A percentile compares a stretch with the other conserved stretches of the same genome.
These are phyloP conservation scores for Ganoderma resinaceum DNA, from an alignment of 1,284 basidiomycete genomes.

Conservation along the genomic window DNA sequence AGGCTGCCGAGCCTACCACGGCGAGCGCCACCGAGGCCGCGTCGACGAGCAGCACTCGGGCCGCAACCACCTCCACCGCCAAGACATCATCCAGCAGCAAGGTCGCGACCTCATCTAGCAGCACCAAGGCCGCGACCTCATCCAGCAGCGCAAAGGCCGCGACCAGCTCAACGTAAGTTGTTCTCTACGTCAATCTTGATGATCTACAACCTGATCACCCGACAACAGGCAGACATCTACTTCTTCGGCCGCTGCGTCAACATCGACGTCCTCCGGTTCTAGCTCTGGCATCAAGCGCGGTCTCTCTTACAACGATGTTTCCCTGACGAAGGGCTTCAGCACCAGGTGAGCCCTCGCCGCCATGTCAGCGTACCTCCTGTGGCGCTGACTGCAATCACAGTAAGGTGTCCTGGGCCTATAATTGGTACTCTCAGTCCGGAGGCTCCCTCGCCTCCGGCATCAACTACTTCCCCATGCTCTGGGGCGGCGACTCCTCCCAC, in stretches of 20 bases:
- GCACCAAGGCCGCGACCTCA: neutral
- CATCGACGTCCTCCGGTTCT: neutral
- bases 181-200: neutral
- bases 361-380: neutral
- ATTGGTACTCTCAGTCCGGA: conserved; percentile 35
- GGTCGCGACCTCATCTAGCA: too few relatives aligned
- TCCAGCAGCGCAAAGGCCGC: too few relatives aligned
- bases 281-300: conserved; percentile 38
- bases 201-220: neutral
- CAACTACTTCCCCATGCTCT: conserved; percentile 41
- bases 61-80: conserved; percentile 1
- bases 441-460: conserved; percentile 34
- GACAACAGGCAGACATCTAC: neutral
- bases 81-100: conserved; percentile 1
- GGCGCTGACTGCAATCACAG: conserved; percentile 4
- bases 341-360: conserved; percentile 25
- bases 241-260: neutral
- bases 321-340: conserved; percentile 33
- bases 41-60: conserved; percentile 6
- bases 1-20: neutral
- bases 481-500: conserved; percentile 31
- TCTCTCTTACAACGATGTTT: conserved; percentile 40
- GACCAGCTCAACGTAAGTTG: conserved; percentile 6
- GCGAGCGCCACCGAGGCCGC: conserved; percentile 3
- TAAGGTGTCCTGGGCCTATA: conserved; percentile 39